Conservation (phyloP, 192 early-diverging fungal species). For the Dimargaris cristalligena region DNA sequence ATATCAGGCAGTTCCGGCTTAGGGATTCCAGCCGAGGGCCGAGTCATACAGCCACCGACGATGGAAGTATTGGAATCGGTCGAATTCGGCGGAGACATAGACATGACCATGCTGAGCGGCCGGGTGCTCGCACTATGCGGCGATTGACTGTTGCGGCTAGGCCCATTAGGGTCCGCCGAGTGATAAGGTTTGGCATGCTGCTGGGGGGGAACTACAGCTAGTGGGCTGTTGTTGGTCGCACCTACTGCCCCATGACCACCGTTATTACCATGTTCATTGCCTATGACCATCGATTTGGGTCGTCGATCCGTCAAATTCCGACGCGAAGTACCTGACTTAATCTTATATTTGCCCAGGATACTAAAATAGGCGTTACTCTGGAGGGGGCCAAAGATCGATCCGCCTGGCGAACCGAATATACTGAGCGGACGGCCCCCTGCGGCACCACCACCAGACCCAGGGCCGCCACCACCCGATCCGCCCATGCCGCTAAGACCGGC, state of each 20-base stretch:
- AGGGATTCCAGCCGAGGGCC: too few species aligned
- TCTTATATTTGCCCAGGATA: conserved; percentile 8
- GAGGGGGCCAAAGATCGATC: neutral
- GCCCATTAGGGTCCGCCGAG: too few species aligned
- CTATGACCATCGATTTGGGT: neutral
- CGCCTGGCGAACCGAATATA: neutral
- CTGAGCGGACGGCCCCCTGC: neutral
- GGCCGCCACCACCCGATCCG: neutral
- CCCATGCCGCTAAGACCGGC: neutral
- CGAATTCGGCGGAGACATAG: neutral
- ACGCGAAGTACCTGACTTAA: conserved; percentile 1
- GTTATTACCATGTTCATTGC: neutral
- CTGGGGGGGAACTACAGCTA: too few species aligned
- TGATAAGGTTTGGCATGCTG: too few species aligned
- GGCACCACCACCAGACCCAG: neutral
- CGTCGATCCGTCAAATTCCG: conserved; percentile 6
- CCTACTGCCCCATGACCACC: neutral
- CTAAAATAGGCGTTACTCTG: neutral
- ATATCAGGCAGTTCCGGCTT: conserved; percentile 1
- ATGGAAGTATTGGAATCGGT: neutral
- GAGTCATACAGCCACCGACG: too few species aligned
- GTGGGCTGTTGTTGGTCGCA: neutral
- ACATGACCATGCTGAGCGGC: neutral
- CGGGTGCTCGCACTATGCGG: neutral
- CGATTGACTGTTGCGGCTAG: neutral